phyloP scores from a whole-genome alignment of 192 early-diverging fungal species.

The Gorgonomyces haynaldii region DNA sequence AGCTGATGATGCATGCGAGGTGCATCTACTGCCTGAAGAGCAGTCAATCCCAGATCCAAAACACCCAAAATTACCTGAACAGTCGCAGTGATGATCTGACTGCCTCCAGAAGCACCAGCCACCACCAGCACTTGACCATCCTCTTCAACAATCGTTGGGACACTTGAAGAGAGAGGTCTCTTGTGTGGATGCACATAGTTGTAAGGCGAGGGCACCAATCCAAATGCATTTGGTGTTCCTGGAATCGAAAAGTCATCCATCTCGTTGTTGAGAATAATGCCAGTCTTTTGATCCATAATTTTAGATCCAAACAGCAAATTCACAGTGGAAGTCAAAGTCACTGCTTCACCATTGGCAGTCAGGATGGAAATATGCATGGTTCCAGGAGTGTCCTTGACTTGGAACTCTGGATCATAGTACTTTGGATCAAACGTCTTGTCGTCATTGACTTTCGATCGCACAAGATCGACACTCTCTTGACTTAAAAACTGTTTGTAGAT shows the following conservation, averaged over 20 bases:
- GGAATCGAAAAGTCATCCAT: constrained; percentile 85
- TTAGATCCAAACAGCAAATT: constrained; percentile 85
- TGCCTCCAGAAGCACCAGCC: constrained; percentile 71
- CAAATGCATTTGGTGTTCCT: constrained; percentile 43
- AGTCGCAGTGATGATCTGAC: constrained; percentile 66
- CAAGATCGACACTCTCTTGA: constrained; percentile 53
- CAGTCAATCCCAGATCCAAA: constrained; percentile 55
- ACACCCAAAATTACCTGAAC: constrained; percentile 64
- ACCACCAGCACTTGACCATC: constrained; percentile 60
- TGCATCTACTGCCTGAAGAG: constrained; percentile 56
- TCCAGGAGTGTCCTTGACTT: constrained; percentile 67
- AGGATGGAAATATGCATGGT: constrained; percentile 85
- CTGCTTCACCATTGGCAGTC: constrained; percentile 59
- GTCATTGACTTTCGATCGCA: constrained; percentile 66
- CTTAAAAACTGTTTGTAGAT: constrained; percentile 51
- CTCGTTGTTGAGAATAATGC: constrained; percentile 87
- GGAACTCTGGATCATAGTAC: constrained; percentile 75
- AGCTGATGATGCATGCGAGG: constrained; percentile 87
- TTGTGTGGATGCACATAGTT: constrained; percentile 77
- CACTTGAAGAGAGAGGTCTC: constrained; percentile 63
- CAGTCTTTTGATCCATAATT: constrained; percentile 74
- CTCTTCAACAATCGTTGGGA: constrained; percentile 52
- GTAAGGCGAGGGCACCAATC: constrained; percentile 69
- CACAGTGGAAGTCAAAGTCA: constrained; percentile 75
- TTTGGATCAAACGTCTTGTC: constrained; percentile 48